phyloP scores from a whole-genome alignment of 352 stramenopile genomes.

The Globisporangium alternatum region DNA sequence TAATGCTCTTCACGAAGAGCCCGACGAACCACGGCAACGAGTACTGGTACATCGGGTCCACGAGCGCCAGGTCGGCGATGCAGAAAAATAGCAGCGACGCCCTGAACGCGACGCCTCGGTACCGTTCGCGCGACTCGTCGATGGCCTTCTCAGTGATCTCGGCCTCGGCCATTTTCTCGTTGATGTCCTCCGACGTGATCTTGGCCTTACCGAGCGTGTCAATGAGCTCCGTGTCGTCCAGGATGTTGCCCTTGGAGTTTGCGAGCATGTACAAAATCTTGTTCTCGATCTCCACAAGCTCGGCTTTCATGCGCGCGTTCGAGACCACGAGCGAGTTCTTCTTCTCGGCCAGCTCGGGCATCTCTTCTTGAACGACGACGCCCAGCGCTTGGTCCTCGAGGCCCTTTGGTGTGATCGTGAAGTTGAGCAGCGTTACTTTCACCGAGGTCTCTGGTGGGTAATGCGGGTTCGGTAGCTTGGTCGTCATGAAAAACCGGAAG shows the following conservation, averaged over 20 bases:
- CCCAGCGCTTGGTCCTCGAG: constrained; percentile 91
- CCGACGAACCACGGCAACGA: constrained; percentile 92
- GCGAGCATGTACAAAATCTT: constrained; percentile 92
- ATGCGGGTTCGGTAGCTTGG: constrained; percentile 91
- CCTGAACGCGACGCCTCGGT: constrained; percentile 87
- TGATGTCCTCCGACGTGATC: constrained; percentile 91
- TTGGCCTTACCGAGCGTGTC: constrained; percentile 91
- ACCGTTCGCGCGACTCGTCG: constrained; percentile 87
- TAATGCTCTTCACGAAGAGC: constrained; percentile 90
- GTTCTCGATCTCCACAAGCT: constrained; percentile 93
- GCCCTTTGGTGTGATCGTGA: constrained; percentile 89
- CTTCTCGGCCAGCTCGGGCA: constrained; percentile 92
- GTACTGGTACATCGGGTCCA: constrained; percentile 95
- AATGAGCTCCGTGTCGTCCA: constrained; percentile 92
- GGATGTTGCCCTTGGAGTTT: constrained; percentile 92
- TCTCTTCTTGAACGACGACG: constrained; percentile 92
- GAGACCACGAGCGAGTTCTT: constrained; percentile 92
- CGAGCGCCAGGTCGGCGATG: constrained; percentile 86
- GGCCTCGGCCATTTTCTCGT: constrained; percentile 90
- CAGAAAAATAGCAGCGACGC: constrained; percentile 92
- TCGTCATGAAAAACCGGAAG: constrained; percentile 94
- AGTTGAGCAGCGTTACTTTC: constrained; percentile 92
- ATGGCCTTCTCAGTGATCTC: constrained; percentile 92
- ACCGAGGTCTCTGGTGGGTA: constrained; percentile 92
- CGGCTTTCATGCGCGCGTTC: constrained; percentile 90